Base-by-base conservation (phyloP, 306 rosid genomes). In the Phaseolus lunatus region DNA sequence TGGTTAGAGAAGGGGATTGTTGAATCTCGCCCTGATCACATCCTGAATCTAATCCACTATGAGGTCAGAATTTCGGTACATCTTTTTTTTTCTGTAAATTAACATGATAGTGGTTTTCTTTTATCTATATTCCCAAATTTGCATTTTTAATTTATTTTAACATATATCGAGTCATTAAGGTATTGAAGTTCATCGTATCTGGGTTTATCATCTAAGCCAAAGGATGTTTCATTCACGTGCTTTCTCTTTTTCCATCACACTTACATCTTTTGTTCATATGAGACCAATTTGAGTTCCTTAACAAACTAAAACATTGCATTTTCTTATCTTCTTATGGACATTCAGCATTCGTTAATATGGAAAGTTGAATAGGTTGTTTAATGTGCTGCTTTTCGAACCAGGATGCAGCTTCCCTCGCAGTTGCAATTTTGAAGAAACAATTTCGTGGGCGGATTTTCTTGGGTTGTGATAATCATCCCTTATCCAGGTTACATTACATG, bases 391-490 rank as follows among this genome's bases (percentile, higher is more conserved):
- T 74, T 39, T 23, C 18, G 35, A 66, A 78, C 54, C 90, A 95
- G 99, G 99, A 95, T 85, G 99, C 97, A 23, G 97, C 97, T 79
- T 87, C 94, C 67, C 89, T 95, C 37, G 82, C 93, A 0, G 75
- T 92, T 80, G 88, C 94, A 68, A 92, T 95, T 81, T 84, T 95
- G 83, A 88, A 89, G 87, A 92, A 92, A 86, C 84, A 81, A 76
- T 77, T 86, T 20, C 80, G 86, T 43, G 86, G 90, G 73, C 73
- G 58, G 80, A 88, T 89, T 80, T 90, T 95, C 83, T 84, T 95
- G 84, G 99, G 97, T 59, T 92, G 97, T 69, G 99, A 95, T 59
- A 89, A 89, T 85, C 97, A 95, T 80, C 99, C 99, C 76, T 68
- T 95, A 62, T 90, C 97, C 90, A 95, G 99, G 99, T 95, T 69